Evolutionary conservation across 129 eudicot genomes (phyloP), one percentile per base, ranked within the genome.

Genomic region (Chrysanthemum makinoi): DNA sequence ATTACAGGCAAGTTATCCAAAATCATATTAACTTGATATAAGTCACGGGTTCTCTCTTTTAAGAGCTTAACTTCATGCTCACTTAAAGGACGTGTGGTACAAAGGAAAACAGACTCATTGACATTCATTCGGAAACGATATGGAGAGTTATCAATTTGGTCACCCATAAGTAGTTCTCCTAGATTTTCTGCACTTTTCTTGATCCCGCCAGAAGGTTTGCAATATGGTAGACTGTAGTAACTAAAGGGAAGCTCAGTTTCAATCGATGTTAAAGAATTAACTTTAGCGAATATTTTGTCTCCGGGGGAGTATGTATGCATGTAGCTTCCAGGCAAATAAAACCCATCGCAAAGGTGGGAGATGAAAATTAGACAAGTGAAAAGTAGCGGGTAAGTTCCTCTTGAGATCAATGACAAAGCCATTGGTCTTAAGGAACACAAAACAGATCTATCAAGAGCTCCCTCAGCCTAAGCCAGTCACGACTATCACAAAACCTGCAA

Each of bases 101-200:
- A 87, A 26, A 87, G 80, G 76, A 64, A 87, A 44, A 82, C 75
- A 18, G 93, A 76, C 77, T 87, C 89, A 28, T 84, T 87, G 39
- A 72, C 56, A 72, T 87, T 87, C 93, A 87, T 84, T 46, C 86
- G 83, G 43, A 87, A 87, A 59, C 87, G 88, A 61, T 87, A 87
- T 3, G 93, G 93, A 10, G 93, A 87, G 70, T 84, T 87, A 66
- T 87, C 93, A 26, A 87, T 87, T 64, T 84, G 89, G 72, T 87
- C 93, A 57, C 93, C 93, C 89, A 87, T 87, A n/a, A 87, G 86
- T 44, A 87, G 59, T 62, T 87, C 93, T 52, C 93, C 93, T 28
- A 84, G 82, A 87, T 87, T 87, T 79, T 87, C 93, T 58, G 93
- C 93, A 62, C 93, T 84, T 77, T 87, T 87, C 78, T 87, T 87